Evolutionary conservation across 805 yeast species (phyloP).

Genomic region (Metschnikowia kunwiensis): DNA sequence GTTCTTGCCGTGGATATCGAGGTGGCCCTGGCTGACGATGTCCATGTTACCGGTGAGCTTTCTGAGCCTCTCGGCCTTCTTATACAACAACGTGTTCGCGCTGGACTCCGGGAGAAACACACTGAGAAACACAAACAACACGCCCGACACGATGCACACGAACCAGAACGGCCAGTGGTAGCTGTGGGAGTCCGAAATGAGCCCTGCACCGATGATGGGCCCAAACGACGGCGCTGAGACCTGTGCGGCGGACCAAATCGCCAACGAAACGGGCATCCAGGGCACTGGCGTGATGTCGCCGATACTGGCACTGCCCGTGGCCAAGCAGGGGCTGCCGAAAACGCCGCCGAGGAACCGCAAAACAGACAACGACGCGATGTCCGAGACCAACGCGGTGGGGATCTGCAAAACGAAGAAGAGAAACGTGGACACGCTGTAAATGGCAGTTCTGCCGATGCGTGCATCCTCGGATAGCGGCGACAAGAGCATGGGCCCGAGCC

Average conservation of each 20-base stretch:
- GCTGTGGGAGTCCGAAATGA: constrained; percentile 24
- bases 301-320: constrained; percentile 57
- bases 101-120: constrained; percentile 51
- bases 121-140: constrained; percentile 31
- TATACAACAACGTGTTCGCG: constrained; percentile 37
- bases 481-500: constrained; percentile 55
- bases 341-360: constrained; percentile 53
- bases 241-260: constrained; percentile 52
- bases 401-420: constrained; percentile 51
- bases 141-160: constrained; percentile 40
- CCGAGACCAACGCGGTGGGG: constrained; percentile 49
- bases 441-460: constrained; percentile 48
- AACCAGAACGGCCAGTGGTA: constrained; percentile 61
- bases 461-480: constrained; percentile 59
- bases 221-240: constrained; percentile 54
- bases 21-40: constrained; percentile 41
- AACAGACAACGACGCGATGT: constrained; percentile 48
- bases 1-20: constrained; percentile 25
- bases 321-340: constrained; percentile 54
- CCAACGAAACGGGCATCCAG: constrained; percentile 44
- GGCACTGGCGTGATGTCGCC: constrained; percentile 47
- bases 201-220: constrained; percentile 53
- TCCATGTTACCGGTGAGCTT: constrained; percentile 47
- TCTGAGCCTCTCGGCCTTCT: constrained; percentile 49
- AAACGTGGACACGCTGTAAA: constrained; percentile 45